These are phyloP conservation scores for Microbotryomycetes sp. DNA, from an alignment of 1,284 basidiomycete species.

Conservation along the genomic window DNA sequence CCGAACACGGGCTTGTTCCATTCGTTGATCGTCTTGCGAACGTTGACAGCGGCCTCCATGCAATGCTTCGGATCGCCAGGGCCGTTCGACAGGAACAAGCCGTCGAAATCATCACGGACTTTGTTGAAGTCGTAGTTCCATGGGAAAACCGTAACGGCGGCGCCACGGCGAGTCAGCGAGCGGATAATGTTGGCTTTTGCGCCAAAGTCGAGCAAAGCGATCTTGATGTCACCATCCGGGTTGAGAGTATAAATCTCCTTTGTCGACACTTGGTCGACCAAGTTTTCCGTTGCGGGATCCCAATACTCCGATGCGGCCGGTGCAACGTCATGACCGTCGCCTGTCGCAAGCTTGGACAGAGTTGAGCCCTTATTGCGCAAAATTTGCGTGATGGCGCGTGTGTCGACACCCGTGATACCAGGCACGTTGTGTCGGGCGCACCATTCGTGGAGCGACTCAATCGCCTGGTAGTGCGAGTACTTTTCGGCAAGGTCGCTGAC, in stretches of 20 bases:
- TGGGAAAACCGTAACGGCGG: constrained; percentile 87
- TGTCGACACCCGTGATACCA: constrained; percentile 93
- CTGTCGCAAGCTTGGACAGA: constrained; percentile 81
- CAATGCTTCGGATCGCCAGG: constrained; percentile 90
- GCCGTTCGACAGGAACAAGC: constrained; percentile 93
- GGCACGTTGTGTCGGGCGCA: constrained; percentile 84
- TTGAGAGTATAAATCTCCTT: constrained; percentile 79
- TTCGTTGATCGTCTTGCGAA: constrained; percentile 71
- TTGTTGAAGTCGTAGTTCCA: constrained; percentile 96
- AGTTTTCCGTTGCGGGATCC: constrained; percentile 87
- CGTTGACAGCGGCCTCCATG: constrained; percentile 71
- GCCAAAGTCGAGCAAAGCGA: constrained; percentile 95
- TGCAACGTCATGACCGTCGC: constrained; percentile 57
- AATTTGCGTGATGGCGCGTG: constrained; percentile 87
- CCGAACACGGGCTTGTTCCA: constrained; percentile 95
- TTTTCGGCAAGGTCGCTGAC: constrained; percentile 91
- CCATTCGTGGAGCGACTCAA: constrained; percentile 90
- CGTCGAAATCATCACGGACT: constrained; percentile 83
- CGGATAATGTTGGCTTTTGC: constrained; percentile 96
- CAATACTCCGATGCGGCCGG: constrained; percentile 65
- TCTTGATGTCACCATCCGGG: constrained; percentile 74
- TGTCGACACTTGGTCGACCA: constrained; percentile 88
- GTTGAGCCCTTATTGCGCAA: constrained; percentile 96
- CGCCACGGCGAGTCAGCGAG: constrained; percentile 80
- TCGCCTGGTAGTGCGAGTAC: constrained; percentile 89